Percentiles rank a stretch among this genome's conserved stretches.
phyloP scores from a whole-genome alignment of 2,329 filamentous ascomycete species.

The Epichloe aotearoae region DNA sequence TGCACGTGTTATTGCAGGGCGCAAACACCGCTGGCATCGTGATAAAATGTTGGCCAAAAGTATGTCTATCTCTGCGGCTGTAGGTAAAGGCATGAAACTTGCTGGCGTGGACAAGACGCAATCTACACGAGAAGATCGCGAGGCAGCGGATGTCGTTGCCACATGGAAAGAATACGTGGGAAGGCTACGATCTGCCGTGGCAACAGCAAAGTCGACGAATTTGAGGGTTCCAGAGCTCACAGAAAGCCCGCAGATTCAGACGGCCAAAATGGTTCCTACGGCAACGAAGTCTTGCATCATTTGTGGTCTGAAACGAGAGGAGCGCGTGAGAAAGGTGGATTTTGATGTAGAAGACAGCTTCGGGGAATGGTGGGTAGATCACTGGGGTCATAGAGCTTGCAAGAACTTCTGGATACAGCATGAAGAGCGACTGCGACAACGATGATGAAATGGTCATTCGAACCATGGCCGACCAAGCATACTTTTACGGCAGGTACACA shows the following conservation, averaged over 20 bases:
- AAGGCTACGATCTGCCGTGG: conserved; percentile 58
- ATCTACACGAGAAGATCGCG: conserved; percentile 68
- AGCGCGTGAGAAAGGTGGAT: conserved; percentile 66
- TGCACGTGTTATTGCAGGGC: conserved; percentile 70
- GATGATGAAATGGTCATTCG: conserved; percentile 29
- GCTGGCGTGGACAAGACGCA: conserved; percentile 75
- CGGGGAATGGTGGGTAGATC: conserved; percentile 91
- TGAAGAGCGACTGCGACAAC: conserved; percentile 53
- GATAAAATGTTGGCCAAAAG: conserved; percentile 73
- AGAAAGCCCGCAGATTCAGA: conserved; percentile 54
- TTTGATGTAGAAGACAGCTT: conserved; percentile 75
- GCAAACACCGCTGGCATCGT: conserved; percentile 80
- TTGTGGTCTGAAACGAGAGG: conserved; percentile 79
- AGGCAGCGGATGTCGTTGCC: conserved; percentile 63
- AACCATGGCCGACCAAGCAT: too few species aligned
- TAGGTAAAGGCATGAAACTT: conserved; percentile 81
- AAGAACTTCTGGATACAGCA: conserved; percentile 76
- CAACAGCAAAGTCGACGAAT: conserved; percentile 45
- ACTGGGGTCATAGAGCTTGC: conserved; percentile 72
- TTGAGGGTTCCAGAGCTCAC: conserved; percentile 56
- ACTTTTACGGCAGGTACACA: too few species aligned
- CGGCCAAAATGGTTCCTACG: conserved; percentile 58
- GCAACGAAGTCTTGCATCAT: conserved; percentile 67
- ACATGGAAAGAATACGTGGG: conserved; percentile 68
- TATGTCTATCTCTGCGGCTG: conserved; percentile 73